Conservation (phyloP, 345 rosid genomes). For the Euphorbia lathyris region DNA sequence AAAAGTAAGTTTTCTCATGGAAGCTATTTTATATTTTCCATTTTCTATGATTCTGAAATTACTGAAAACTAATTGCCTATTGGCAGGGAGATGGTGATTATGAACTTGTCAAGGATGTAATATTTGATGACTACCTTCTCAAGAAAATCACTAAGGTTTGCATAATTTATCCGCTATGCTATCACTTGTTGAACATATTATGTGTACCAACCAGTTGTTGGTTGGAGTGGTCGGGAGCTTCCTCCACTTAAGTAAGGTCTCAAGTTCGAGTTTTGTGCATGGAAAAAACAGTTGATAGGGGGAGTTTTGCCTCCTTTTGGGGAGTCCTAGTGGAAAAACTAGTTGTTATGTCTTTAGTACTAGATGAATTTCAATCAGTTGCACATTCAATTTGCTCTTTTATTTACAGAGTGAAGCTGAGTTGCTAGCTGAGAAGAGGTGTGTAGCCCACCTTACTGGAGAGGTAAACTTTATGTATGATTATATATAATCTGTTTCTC, state of each 20-base stretch:
- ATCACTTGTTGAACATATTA: too few species aligned
- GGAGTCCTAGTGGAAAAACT: too few species aligned
- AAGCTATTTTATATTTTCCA: not conserved
- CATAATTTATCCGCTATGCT: not conserved
- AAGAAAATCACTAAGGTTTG: conserved; percentile 75
- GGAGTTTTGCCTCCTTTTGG: too few species aligned
- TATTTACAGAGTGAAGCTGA: conserved; percentile 75
- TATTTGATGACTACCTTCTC: conserved; percentile 76
- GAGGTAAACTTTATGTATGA: conserved; percentile 42
- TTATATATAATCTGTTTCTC: too few species aligned
- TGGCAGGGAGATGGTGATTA: conserved; percentile 94
- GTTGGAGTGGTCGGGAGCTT: too few species aligned
- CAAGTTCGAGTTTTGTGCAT: too few species aligned
- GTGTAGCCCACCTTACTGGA: conserved; percentile 96
- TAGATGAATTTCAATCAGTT: not conserved
- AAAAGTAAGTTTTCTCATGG: conserved; percentile 41
- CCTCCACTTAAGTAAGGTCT: too few species aligned
- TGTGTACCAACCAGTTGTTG: too few species aligned
- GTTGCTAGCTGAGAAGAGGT: conserved; percentile 84
- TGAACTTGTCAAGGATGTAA: conserved; percentile 82
- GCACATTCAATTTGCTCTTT: not conserved
- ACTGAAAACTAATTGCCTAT: conserved; percentile 1
- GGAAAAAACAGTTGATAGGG: too few species aligned
- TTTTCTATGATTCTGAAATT: not conserved
- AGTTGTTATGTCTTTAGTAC: too few species aligned